These are phyloP conservation scores for Calonectria fujianensis DNA, from an alignment of 2,329 filamentous ascomycete genomes.

Conservation along the genomic window DNA sequence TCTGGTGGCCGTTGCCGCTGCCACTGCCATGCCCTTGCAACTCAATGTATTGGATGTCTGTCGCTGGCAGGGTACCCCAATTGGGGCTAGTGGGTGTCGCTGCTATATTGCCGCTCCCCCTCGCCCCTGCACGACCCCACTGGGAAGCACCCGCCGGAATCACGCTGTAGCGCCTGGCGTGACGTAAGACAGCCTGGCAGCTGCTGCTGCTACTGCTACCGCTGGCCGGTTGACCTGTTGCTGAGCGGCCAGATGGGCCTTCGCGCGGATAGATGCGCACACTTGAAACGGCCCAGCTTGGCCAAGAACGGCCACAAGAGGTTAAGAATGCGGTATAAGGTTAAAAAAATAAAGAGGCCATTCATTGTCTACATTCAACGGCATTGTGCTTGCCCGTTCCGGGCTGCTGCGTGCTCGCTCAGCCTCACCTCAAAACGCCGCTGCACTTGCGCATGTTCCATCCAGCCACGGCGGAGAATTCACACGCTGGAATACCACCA, in stretches of 20 bases:
- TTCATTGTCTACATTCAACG: not conserved
- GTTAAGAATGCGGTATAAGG: slow-evolving; percentile 5
- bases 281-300: not conserved
- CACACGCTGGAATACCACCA: not conserved
- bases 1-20: not conserved
- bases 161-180: not conserved
- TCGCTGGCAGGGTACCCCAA: slow-evolving; percentile 15
- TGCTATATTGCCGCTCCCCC: slow-evolving; percentile 19
- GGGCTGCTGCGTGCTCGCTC: not conserved
- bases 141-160: not conserved
- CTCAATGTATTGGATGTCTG: slow-evolving; percentile 26
- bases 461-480: slow-evolving; percentile 7
- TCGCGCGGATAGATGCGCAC: not conserved
- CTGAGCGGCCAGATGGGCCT: too few species aligned
- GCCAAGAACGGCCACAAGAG: not conserved
- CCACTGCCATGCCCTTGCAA: slow-evolving; percentile 9
- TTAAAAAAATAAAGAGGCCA: not conserved
- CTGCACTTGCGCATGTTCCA: slow-evolving; percentile 1
- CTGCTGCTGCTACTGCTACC: too few species aligned
- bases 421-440: not conserved
- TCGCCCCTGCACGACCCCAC: not conserved
- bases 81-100: slow-evolving; percentile 9
- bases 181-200: slow-evolving; percentile 2
- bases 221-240: not conserved
- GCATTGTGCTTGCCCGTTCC: not conserved